phyloP scores from a whole-genome alignment of 352 stramenopile genomes.

The Pythium folliculosum region DNA sequence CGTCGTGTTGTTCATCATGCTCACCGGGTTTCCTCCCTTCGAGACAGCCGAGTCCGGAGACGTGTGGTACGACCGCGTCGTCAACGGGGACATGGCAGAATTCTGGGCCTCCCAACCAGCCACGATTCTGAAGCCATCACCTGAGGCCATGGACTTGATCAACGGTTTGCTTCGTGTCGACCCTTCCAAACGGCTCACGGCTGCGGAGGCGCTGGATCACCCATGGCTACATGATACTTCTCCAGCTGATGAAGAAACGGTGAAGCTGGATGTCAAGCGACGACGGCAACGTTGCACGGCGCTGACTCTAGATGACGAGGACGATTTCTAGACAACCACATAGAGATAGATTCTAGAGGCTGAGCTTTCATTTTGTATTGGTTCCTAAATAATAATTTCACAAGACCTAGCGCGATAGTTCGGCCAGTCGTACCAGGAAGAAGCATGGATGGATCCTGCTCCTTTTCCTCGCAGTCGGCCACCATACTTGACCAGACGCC shows the following conservation, averaged over 20 bases:
- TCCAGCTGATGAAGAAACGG: slow-evolving; percentile 32
- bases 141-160: slow-evolving; percentile 68
- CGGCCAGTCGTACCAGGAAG: too few relatives aligned
- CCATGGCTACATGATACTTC: slow-evolving; percentile 50
- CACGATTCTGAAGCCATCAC: slow-evolving; percentile 37
- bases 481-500: slow-evolving; percentile 2
- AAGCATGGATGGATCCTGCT: too few relatives aligned
- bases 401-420: slow-evolving; percentile 1
- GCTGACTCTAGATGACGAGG: neutral
- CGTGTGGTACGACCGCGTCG: slow-evolving; percentile 62
- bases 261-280: slow-evolving; percentile 41
- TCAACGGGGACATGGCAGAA: slow-evolving; percentile 39
- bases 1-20: slow-evolving; percentile 91
- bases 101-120: slow-evolving; percentile 58
- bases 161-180: slow-evolving; percentile 53
- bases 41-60: slow-evolving; percentile 64
- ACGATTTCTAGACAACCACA: neutral
- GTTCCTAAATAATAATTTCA: slow-evolving; percentile 10
- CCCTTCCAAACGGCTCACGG: slow-evolving; percentile 50
- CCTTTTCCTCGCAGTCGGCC: neutral
- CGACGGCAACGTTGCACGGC: slow-evolving; percentile 33
- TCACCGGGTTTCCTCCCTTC: slow-evolving; percentile 89
- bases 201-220: slow-evolving; percentile 50
- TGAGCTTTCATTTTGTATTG: neutral
- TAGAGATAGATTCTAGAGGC: neutral